Evolutionary conservation across 2,329 filamentous ascomycete genomes (phyloP).

Genomic region (Pyricularia grisea): DNA sequence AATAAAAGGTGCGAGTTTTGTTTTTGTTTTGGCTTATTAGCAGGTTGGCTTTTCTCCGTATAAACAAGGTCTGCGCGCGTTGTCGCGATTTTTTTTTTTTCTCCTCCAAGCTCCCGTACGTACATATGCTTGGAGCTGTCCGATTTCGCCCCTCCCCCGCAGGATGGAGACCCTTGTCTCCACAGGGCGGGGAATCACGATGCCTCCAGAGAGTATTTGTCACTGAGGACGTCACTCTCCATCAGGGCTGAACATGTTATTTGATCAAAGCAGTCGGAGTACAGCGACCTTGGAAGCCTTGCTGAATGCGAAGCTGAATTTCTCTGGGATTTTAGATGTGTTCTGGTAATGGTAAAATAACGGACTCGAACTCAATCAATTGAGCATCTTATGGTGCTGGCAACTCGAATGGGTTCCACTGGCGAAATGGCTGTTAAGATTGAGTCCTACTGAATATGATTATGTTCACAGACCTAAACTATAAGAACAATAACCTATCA

Average conservation of each 20-base stretch:
- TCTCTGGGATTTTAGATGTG: no score
- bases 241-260: background rate
- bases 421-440: no score
- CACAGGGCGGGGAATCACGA: background rate
- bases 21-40: background rate
- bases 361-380: background rate
- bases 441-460: background rate
- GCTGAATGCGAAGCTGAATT: background rate
- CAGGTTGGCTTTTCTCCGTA: background rate
- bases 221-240: background rate
- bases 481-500: background rate
- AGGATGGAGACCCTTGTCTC: background rate
- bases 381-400: background rate
- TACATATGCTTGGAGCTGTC: background rate
- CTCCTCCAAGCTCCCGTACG: background rate
- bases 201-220: background rate
- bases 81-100: background rate
- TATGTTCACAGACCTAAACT: background rate
- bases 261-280: background rate
- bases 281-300: background rate
- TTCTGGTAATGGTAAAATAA: background rate
- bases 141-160: background rate
- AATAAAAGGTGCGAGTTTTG: background rate
- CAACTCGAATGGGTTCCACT: background rate
- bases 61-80: background rate